phyloP scores from a whole-genome alignment of 176 grass and related monocot species.

The Miscanthus lutarioriparius region DNA sequence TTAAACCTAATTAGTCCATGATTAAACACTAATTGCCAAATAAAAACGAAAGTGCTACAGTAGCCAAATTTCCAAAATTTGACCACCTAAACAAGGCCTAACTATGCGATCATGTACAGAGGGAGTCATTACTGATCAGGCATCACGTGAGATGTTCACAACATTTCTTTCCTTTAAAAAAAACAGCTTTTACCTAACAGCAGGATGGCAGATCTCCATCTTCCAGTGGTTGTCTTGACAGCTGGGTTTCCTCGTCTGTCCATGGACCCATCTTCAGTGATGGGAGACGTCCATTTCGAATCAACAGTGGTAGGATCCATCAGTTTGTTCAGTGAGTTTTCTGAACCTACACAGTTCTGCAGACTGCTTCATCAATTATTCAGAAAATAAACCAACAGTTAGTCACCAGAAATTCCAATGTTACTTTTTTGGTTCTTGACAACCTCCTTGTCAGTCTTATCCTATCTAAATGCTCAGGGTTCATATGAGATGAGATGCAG shows the following conservation, averaged over 20 bases:
- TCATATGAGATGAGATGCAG: too few relatives aligned
- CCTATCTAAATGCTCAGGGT: too few relatives aligned
- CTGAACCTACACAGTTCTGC: background rate
- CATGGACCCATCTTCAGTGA: constrained; percentile 72
- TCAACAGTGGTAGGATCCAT: constrained; percentile 42
- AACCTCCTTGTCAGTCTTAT: background rate
- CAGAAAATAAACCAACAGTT: constrained; percentile 15
- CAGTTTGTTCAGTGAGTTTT: constrained; percentile 13
- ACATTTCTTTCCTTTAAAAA: background rate
- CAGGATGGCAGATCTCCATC: constrained; percentile 60
- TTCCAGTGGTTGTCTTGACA: constrained; percentile 56
- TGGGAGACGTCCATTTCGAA: constrained; percentile 31
- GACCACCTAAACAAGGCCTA: background rate
- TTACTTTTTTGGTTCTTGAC: background rate
- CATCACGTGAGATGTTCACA: background rate
- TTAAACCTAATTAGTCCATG: too few relatives aligned
- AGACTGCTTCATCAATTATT: constrained; percentile 14
- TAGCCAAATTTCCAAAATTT: too few relatives aligned
- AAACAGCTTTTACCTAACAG: constrained; percentile 57
- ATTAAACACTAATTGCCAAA: too few relatives aligned
- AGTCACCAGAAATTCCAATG: background rate
- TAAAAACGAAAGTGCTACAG: too few relatives aligned
- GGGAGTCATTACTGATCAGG: background rate
- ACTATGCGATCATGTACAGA: background rate
- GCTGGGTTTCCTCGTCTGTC: constrained; percentile 66